These are phyloP conservation scores for Ganoderma boninense DNA, from an alignment of 1,284 basidiomycete species.

Conservation along the genomic window DNA sequence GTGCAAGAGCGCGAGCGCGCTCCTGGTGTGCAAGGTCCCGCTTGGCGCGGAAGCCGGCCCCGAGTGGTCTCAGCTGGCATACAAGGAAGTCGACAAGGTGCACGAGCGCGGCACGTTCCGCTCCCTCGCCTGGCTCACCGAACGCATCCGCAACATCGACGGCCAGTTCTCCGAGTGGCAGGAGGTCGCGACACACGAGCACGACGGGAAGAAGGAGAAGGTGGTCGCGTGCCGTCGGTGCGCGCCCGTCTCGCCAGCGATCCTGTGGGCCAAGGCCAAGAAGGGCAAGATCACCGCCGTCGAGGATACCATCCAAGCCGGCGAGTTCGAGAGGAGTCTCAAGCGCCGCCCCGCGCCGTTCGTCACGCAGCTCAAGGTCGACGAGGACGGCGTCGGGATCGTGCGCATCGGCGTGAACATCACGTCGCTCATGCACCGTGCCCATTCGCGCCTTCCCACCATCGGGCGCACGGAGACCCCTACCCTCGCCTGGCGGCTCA, in stretches of 20 bases:
- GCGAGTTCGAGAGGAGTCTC: conserved; percentile 86
- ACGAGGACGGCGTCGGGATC: conserved; percentile 67
- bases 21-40: conserved; percentile 81
- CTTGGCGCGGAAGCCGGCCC: conserved; percentile 71
- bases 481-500: conserved; percentile 80
- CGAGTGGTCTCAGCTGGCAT: conserved; percentile 80
- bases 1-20: conserved; percentile 78
- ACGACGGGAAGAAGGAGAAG: conserved; percentile 43
- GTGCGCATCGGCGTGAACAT: conserved; percentile 91
- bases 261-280: conserved; percentile 75
- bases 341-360: conserved; percentile 91
- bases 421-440: conserved; percentile 88
- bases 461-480: conserved; percentile 59
- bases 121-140: conserved; percentile 86
- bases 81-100: conserved; percentile 86
- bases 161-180: conserved; percentile 72
- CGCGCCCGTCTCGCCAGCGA: conserved; percentile 78
- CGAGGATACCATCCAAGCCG: conserved; percentile 87
- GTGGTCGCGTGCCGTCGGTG: conserved; percentile 72
- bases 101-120: conserved; percentile 86
- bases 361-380: conserved; percentile 86
- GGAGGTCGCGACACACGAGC: conserved; percentile 47
- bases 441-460: conserved; percentile 81
- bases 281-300: conserved; percentile 67
- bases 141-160: conserved; percentile 81